Evolutionary conservation across 106 monocot genomes (phyloP), one percentile per base, ranked within the genome.

Genomic region (Platanthera guangdongensis): DNA sequence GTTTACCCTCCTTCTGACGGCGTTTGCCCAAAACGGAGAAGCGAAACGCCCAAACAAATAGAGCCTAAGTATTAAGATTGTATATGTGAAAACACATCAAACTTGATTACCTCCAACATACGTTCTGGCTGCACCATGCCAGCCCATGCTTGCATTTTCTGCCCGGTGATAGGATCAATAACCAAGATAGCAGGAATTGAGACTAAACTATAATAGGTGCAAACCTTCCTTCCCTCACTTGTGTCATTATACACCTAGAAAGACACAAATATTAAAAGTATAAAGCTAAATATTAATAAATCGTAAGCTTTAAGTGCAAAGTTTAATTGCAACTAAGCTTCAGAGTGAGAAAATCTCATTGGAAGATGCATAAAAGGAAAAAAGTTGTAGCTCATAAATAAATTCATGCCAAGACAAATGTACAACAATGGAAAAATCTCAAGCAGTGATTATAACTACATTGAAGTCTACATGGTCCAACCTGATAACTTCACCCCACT

Each of bases 161-260:
- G 97, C 46, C 97, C 97, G 65, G 97, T 97, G 47, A 97, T 87
- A 39, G 97, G 97, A 82, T 97, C 97, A 50, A 97, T 88, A 10
- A 97, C 77, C 45, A 97, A 82, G 81, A 94, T 77, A 9, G 93
- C 91, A 68, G 97, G 97, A 55, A 91, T 75, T 6, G 83, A 80
- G 32, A 81, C 57, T 83, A 94, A 80, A 22, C 91, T 86, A 62
- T 97, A 97, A 71, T 93, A 97, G 22, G 93, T 97, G 84, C 97
- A 94, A 22, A 97, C 93, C 83, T 97, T 97, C 79, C 80, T 91
- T 52, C 97, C 97, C 77, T 97, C 93, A 60, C 86, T 92, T 50
- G 86, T 84, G 57, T 90, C 90, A 80, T 91, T 82, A 71, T 93
- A 96, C 57, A 91, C 91, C 96, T 96, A 47, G 15, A 76, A 72